Evolutionary conservation across 1,284 basidiomycete genomes (phyloP).

Genomic region (Fomitopsis palustris): DNA sequence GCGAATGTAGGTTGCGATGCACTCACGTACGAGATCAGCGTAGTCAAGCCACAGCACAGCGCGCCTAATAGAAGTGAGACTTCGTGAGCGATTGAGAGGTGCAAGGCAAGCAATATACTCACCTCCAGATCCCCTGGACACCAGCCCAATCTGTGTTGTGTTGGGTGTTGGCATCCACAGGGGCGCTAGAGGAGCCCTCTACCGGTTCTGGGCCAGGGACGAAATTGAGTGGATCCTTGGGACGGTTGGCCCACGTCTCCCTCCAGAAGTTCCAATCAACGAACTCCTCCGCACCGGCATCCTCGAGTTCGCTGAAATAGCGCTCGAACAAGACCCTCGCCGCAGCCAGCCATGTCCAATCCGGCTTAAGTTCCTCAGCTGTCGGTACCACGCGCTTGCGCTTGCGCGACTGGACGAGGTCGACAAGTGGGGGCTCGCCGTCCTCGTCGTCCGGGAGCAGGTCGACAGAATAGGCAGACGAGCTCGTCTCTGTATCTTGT

Average conservation of each 20-base stretch:
- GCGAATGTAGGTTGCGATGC: background rate
- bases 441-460: background rate
- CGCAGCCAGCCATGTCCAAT: slow-evolving; percentile 28
- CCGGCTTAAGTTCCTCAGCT: slow-evolving; percentile 16
- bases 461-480: background rate
- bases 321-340: slow-evolving; percentile 24
- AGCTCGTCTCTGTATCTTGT: background rate
- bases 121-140: slow-evolving; percentile 52
- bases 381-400: slow-evolving; percentile 11
- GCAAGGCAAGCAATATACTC: slow-evolving; percentile 8
- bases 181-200: background rate
- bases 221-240: background rate
- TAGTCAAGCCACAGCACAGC: slow-evolving; percentile 60
- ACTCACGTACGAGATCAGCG: slow-evolving; percentile 46
- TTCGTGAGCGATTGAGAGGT: background rate
- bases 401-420: background rate
- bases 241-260: background rate
- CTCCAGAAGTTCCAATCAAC: slow-evolving; percentile 1
- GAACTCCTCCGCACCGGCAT: background rate
- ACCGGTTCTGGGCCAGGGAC: background rate
- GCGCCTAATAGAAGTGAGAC: slow-evolving; percentile 32
- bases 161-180: background rate
- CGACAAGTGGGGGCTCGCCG: background rate
- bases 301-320: slow-evolving; percentile 5
- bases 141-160: slow-evolving; percentile 48